Base-by-base conservation (phyloP, 768 basidiomycete genomes). In the Tephrocybe rancida region DNA sequence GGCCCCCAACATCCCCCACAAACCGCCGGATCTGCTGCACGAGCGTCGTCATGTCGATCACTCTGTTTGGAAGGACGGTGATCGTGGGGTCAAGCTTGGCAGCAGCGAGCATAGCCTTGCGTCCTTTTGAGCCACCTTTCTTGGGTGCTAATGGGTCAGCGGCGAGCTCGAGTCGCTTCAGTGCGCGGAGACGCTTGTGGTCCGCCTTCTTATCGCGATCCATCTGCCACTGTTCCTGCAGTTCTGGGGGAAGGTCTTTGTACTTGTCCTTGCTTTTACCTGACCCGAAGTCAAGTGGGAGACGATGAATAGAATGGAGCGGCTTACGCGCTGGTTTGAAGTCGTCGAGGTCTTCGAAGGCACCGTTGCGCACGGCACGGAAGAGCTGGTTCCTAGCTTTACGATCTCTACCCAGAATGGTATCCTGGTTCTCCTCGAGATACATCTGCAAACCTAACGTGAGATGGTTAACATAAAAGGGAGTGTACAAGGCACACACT, bases 151-250 rank as follows among this genome's bases (percentile, higher is more conserved):
- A 67, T 0, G 87, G 87, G 61, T 94, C 89, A 1, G 85, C 75
- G 11, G 83, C 83, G 0, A 72, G 72, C 16, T 80, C 73, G 2
- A 87, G 70, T 10, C 81, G 81, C 14, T 79, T 84, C 3, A 79
- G 68, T 1, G 74, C 79, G 0, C 92, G 85, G 14, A 79, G 74
- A 2, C 73, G 78, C 66, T 92, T 96, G 63, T 74, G 67, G 52
- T 86, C 84, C 0, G 92, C 92, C 66, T 97, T 98, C 73, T 86
- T 88, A 47, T 75, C 71, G 1, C 93, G 90, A 64, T 98, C 95
- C 43, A 80, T 80, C 41, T 84, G 81, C 93, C 93, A 97, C 54
- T 84, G 86, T 0, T 71, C 80, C 48, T 74, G 77, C 7, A 97
- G 76, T 5, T 85, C 78, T 1, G 72, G 61, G 0, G 90, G 82